Conservation (phyloP, 1,284 basidiomycete species). For the Cutaneotrichosporon sp. region DNA sequence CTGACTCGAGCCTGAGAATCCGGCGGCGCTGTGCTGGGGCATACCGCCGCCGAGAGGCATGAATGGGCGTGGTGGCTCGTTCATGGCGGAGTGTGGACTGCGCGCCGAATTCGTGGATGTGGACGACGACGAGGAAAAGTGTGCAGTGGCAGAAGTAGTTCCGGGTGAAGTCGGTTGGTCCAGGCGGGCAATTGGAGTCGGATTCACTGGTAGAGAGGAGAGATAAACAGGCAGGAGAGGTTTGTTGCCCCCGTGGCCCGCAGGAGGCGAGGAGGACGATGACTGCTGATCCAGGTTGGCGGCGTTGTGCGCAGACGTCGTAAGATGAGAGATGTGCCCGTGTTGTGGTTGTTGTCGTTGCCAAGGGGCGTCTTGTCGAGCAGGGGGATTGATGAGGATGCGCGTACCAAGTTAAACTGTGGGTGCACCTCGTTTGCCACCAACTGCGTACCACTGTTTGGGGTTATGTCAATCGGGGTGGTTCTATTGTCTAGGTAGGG, state of each 20-base stretch:
- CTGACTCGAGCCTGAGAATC: neutral
- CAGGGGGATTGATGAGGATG: neutral
- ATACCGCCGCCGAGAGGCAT: neutral
- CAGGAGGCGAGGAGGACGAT: constrained; percentile 6
- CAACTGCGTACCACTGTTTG: neutral
- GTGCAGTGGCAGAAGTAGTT: neutral
- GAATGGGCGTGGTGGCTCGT: constrained; percentile 1
- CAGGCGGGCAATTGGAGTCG: neutral
- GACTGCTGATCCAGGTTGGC: constrained; percentile 6
- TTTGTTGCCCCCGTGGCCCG: neutral
- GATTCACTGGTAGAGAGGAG: neutral
- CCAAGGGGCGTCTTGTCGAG: neutral
- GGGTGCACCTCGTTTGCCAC: neutral
- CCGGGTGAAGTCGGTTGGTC: neutral
- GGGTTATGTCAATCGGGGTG: neutral
- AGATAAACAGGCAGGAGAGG: neutral
- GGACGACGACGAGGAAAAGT: neutral
- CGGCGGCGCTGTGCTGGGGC: neutral
- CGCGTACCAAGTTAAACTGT: neutral
- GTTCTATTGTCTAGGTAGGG: neutral
- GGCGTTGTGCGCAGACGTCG: neutral
- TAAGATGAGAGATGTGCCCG: neutral
- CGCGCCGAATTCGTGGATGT: neutral
- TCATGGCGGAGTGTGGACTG: neutral
- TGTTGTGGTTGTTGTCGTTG: neutral